Conservation (phyloP, 305 asterid genomes). For the Fraxinus latifolia region DNA sequence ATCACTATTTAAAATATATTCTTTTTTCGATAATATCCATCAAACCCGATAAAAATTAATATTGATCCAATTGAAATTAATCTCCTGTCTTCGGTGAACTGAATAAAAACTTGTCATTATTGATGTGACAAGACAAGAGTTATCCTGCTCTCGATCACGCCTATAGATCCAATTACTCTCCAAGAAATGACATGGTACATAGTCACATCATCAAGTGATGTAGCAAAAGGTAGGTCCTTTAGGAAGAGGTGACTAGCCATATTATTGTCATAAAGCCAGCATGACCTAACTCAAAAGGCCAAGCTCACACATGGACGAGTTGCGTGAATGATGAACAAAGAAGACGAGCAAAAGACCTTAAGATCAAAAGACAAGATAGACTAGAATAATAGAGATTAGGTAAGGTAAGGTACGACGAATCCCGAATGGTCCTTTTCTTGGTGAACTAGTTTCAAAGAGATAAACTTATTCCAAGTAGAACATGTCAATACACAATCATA, state of each 20-base stretch:
- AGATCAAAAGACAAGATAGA: not conserved
- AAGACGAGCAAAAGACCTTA: not conserved
- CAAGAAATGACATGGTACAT: not conserved
- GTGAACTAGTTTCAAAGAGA: not conserved
- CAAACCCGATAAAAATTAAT: too few relatives aligned
- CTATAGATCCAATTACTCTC: not conserved
- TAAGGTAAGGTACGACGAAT: not conserved
- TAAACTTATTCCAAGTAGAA: not conserved
- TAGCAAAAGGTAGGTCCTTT: not conserved
- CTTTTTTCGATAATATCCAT: too few relatives aligned
- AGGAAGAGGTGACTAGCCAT: not conserved
- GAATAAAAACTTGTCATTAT: too few relatives aligned
- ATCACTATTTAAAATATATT: too few relatives aligned
- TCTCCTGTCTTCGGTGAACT: too few relatives aligned
- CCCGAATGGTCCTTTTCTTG: not conserved
- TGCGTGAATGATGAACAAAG: not conserved
- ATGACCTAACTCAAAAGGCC: not conserved
- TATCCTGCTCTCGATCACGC: too few relatives aligned
- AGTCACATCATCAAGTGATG: not conserved
- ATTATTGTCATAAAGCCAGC: not conserved
- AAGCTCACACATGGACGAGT: not conserved
- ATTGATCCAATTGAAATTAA: not conserved
- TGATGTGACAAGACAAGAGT: too few relatives aligned
- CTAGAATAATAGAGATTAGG: not conserved
- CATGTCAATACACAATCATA: not conserved